Base-by-base conservation (phyloP, 371 early-diverging fungal species). In the Apophysomyces sp. region DNA sequence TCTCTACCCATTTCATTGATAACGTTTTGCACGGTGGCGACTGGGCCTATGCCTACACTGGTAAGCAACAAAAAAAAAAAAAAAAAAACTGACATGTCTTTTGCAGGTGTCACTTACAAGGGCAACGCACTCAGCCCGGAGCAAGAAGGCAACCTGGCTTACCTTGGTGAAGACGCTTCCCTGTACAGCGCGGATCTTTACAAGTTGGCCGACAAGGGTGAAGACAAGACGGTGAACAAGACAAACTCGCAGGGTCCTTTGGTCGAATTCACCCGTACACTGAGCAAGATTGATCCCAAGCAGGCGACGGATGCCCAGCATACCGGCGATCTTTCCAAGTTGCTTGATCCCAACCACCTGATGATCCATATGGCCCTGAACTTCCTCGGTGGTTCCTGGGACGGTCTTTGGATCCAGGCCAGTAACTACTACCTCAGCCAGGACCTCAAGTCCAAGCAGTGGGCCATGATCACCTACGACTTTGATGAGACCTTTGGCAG, bases 401-500 rank as follows among this genome's bases (percentile, higher is more conserved):
- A 83, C 44, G 79, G 81, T 68, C 44, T 70, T 73, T 83, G 80
- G 80, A 74, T 69, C n/a, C 74, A 73, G 53, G 80, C 77, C 24
- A 73, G 72, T 37, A 85, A 85, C 63, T 85, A 75, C 66, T 82
- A 83, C 52, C 37, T 85, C 58, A 80, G 76, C 49, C 68, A 85
- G 40, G 76, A 85, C 57, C 62, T 82, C 18, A 36, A 56, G 7
- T 62, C 66, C 29, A 71, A 77, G 36, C 78, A 77, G 52, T 85
- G 85, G 85, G 66, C 68, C 37, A 67, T 79, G 63, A 76, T 83
- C 21, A 73, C 85, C 15, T 81, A 77, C 21, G 85, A 83, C 55
- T 85, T 85, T 55, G 85, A 85, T 52, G 86, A 83, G 56, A 76
- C 78, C 3, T 77, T 78, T 15, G 84, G 84, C 27, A 78, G 78